Evolutionary conservation across 768 basidiomycete species (phyloP).

Genomic region (Amanita exitialis): DNA sequence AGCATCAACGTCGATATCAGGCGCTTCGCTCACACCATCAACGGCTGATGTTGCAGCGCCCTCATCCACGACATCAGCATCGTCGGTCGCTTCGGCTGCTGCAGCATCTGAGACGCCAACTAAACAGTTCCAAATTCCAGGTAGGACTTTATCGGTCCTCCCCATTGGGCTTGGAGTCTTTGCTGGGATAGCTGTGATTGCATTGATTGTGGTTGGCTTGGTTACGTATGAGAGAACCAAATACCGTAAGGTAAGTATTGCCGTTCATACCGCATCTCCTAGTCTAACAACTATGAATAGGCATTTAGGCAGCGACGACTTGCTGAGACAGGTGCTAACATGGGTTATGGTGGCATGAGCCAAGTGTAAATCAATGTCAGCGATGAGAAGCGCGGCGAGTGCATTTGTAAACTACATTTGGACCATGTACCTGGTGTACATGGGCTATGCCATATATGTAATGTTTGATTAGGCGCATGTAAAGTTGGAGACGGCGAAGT

Average conservation of each 20-base stretch:
- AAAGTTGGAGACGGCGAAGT: neutral
- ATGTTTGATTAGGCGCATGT: too few relatives aligned
- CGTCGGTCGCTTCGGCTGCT: constrained; percentile 19
- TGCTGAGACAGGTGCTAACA: constrained; percentile 46
- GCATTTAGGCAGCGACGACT: constrained; percentile 68
- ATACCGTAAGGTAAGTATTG: constrained; percentile 62
- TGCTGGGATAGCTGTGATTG: constrained; percentile 78
- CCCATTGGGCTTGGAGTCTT: constrained; percentile 81
- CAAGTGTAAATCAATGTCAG: constrained; percentile 15
- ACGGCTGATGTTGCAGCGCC: constrained; percentile 2
- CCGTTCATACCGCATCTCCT: constrained; percentile 1
- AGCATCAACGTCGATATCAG: neutral
- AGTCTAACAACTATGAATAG: constrained; percentile 21
- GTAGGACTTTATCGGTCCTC: constrained; percentile 62
- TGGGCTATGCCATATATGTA: neutral
- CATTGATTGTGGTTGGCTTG: constrained; percentile 69
- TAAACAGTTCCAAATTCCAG: constrained; percentile 53
- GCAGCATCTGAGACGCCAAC: constrained; percentile 24
- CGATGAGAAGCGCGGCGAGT: neutral
- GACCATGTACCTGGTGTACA: constrained; percentile 1
- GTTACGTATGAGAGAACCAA: constrained; percentile 85
- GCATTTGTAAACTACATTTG: neutral
- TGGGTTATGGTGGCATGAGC: constrained; percentile 54
- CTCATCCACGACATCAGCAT: constrained; percentile 6
- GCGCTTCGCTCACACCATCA: constrained; percentile 5